Evolutionary conservation across 129 eudicot genomes (phyloP), one percentile per base, ranked within the genome.

Genomic region (Artemisia argyi): DNA sequence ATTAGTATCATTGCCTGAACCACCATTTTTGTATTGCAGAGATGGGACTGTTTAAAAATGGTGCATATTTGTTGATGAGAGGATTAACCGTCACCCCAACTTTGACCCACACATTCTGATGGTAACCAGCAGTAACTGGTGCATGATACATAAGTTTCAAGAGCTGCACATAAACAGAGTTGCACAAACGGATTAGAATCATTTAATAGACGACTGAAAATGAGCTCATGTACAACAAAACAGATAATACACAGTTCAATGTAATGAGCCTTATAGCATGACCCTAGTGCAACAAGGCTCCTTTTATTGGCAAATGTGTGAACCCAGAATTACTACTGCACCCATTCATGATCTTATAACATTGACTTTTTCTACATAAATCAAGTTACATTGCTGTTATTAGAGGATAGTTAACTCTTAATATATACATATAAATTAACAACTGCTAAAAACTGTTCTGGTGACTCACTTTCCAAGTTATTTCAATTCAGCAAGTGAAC

Each of bases 91-190:
- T 68, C 84, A 84, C 81, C 78, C 91, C 94, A 3, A 95, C 83
- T 82, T 78, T 86, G 0, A 87, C 68, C 99, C 99, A 95, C 61
- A 79, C 85, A 47, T 89, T 88, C 84, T 77, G 99, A 78, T 94
- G 99, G 78, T 94, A 84, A 68, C 96, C 77, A 47, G 91, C 96
- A 26, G 95, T 86, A 6, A 84, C 94, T 1, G 99, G 97, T 35
- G 97, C 99, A 65, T 95, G 86, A 79, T 95, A 95, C 99, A 95
- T 95, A 15, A 95, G 97, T 88, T 95, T 95, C 81, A 95, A 75
- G 56, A 95, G 74, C 99, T 95, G 96, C 60, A 54, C n/a, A 28
- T 28, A 58, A 24, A 72, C 15, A 7, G 16, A 61, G 5, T 22
- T 68, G 11, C 46, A 39, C 11, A 39, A 39, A 39, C 0, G 46